These are phyloP conservation scores for Lactarius indigo DNA, from an alignment of 768 basidiomycete genomes.

Conservation along the genomic window DNA sequence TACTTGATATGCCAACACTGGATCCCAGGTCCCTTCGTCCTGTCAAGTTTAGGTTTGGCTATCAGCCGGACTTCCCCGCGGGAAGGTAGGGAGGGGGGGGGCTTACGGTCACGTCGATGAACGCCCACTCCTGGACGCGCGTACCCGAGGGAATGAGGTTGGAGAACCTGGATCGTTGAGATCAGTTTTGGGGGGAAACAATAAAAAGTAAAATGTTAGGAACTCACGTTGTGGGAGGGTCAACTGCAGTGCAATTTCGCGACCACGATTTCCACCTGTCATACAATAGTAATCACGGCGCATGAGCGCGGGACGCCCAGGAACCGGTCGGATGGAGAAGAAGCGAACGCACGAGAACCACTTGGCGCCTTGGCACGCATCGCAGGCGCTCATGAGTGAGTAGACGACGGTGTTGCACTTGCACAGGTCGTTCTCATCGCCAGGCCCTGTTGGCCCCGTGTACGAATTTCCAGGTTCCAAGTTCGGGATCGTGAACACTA, in stretches of 20 bases:
- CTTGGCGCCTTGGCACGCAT: conserved; percentile 30
- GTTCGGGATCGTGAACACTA: conserved; percentile 2
- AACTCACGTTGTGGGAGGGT: conserved; percentile 4
- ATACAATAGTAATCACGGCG: too few species aligned
- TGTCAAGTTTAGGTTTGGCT: not conserved
- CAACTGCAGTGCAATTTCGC: not conserved
- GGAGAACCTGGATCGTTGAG: conserved; percentile 4
- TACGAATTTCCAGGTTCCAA: conserved; percentile 5
- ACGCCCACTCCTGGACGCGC: conserved; percentile 14
- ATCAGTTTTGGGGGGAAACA: not conserved
- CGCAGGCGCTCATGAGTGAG: conserved; percentile 36
- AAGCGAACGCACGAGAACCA: conserved; percentile 24
- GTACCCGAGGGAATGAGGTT: not conserved
- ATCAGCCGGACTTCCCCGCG: not conserved
- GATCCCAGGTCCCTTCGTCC: conserved; percentile 5
- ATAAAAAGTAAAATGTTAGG: not conserved
- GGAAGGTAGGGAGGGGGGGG: not conserved
- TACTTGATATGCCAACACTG: conserved; percentile 1
- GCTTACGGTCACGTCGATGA: conserved; percentile 15
- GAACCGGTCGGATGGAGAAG: not conserved
- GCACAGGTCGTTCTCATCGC: conserved; percentile 29
- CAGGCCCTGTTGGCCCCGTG: conserved; percentile 24
- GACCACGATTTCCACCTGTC: conserved; percentile 8
- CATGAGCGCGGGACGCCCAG: not conserved
- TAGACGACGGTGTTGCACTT: conserved; percentile 36